Percentiles rank a stretch among this genome's conserved stretches.
phyloP scores from a whole-genome alignment of 495 filamentous ascomycete genomes.

The Trichoderma virens region DNA sequence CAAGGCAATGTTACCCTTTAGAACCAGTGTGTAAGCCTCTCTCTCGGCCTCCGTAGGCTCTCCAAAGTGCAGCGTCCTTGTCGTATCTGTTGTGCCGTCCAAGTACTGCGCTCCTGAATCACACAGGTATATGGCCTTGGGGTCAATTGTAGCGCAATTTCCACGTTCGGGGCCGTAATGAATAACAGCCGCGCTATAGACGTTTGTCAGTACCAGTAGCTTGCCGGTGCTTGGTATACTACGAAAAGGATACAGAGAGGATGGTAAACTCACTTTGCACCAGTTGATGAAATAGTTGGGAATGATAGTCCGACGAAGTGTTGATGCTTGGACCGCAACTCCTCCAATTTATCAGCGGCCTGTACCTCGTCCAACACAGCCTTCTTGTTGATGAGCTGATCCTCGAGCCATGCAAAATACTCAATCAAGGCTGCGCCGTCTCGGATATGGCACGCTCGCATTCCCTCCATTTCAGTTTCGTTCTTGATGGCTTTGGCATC shows the following conservation, averaged over 20 bases:
- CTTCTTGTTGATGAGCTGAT: slow-evolving; percentile 69
- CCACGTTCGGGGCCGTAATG: slow-evolving; percentile 92
- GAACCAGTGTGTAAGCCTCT: slow-evolving; percentile 87
- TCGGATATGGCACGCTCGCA: slow-evolving; percentile 88
- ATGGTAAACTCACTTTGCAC: slow-evolving; percentile 54
- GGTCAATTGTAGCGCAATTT: slow-evolving; percentile 77
- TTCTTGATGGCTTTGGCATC: slow-evolving; percentile 99
- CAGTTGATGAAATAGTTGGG: slow-evolving; percentile 91
- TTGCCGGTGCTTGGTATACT: too few species aligned
- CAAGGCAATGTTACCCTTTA: slow-evolving; percentile 92
- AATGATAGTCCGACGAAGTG: slow-evolving; percentile 90
- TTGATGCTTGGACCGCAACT: slow-evolving; percentile 69
- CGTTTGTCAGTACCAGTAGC: background rate
- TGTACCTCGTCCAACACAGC: slow-evolving; percentile 77
- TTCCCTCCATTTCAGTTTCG: slow-evolving; percentile 80
- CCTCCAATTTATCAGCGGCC: slow-evolving; percentile 83
- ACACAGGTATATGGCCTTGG: slow-evolving; percentile 83
- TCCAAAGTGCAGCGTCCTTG: slow-evolving; percentile 88
- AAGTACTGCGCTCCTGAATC: slow-evolving; percentile 94
- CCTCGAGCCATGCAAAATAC: slow-evolving; percentile 96
- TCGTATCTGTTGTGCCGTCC: slow-evolving; percentile 96
- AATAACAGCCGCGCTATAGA: slow-evolving; percentile 67
- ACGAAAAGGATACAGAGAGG: background rate
- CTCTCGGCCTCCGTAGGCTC: slow-evolving; percentile 77
- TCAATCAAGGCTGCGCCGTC: slow-evolving; percentile 88